Evolutionary conservation across 1,139 yeast species (phyloP).

Genomic region (Pichia cactophila): DNA sequence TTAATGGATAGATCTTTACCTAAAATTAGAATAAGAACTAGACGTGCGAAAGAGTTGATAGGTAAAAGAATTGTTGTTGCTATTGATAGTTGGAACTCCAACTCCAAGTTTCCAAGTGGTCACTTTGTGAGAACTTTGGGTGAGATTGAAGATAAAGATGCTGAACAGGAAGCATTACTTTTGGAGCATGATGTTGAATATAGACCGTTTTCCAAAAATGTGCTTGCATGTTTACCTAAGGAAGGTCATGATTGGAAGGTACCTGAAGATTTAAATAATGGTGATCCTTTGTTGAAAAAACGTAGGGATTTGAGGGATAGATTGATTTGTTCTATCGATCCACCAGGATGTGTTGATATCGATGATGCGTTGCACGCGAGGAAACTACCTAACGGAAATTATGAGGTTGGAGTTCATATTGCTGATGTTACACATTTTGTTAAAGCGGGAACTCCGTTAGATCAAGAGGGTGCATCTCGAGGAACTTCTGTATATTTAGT

Average conservation of each 20-base stretch:
- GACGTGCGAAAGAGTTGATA: slow-evolving; percentile 71
- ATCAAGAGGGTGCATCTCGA: slow-evolving; percentile 92
- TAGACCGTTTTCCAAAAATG: slow-evolving; percentile 90
- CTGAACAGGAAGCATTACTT: slow-evolving; percentile 92
- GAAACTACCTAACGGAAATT: slow-evolving; percentile 81
- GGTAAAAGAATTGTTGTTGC: slow-evolving; percentile 90
- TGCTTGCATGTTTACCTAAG: slow-evolving; percentile 80
- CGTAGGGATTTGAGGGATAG: slow-evolving; percentile 84
- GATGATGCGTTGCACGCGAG: slow-evolving; percentile 96
- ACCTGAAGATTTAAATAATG: slow-evolving; percentile 53
- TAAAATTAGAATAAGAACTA: slow-evolving; percentile 75
- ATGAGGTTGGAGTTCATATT: slow-evolving; percentile 96
- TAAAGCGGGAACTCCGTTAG: slow-evolving; percentile 84
- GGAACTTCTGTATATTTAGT: slow-evolving; percentile 97
- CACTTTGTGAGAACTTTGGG: slow-evolving; percentile 91
- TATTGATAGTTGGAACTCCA: slow-evolving; percentile 85
- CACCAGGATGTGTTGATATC: slow-evolving; percentile 97
- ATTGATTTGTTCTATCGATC: slow-evolving; percentile 92
- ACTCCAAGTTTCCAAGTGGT: slow-evolving; percentile 85
- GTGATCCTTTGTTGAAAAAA: slow-evolving; percentile 53
- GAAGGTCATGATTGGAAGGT: slow-evolving; percentile 95
- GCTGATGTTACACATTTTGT: slow-evolving; percentile 99
- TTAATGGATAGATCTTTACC: slow-evolving; percentile 90
- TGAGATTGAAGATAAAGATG: slow-evolving; percentile 82
- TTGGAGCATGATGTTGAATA: slow-evolving; percentile 95